These are phyloP conservation scores for Leavenworthia alabamica DNA, from an alignment of 345 rosid genomes.

Conservation along the genomic window DNA sequence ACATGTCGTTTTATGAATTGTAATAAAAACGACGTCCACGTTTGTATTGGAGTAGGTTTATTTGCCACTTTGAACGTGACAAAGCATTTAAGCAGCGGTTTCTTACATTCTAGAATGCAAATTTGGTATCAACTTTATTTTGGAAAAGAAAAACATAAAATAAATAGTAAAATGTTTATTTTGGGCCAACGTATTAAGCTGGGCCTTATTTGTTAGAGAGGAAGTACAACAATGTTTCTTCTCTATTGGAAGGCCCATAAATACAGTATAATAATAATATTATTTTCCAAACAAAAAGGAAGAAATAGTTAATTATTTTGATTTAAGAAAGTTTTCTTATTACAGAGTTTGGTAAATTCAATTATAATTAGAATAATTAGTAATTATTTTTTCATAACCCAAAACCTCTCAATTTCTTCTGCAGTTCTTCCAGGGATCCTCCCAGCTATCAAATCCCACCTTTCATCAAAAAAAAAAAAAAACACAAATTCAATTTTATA, in stretches of 20 bases:
- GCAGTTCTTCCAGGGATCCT: constrained; percentile 59
- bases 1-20: constrained; percentile 22
- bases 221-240: neutral
- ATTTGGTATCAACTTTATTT: neutral
- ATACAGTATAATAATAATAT: too few relatives aligned
- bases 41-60: constrained; percentile 12
- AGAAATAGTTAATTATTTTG: neutral
- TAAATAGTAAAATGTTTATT: neutral
- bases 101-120: constrained; percentile 15
- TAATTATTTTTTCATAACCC: constrained; percentile 41
- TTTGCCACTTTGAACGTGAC: constrained; percentile 12
- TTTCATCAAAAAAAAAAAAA: constrained; percentile 8
- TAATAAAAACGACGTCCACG: constrained; percentile 28
- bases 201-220: neutral
- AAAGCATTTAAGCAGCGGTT: too few relatives aligned
- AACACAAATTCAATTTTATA: neutral
- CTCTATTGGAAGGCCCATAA: neutral
- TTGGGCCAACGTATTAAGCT: neutral
- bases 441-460: constrained; percentile 70
- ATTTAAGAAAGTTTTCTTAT: neutral
- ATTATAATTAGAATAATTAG: neutral
- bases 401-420: constrained; percentile 63
- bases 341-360: neutral
- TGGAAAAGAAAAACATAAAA: neutral
- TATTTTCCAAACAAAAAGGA: neutral